A percentile compares a stretch with the other conserved stretches of the same genome.
Conservation (phyloP, 73 alveolate species). For the Tetrahymena elliotti region DNA sequence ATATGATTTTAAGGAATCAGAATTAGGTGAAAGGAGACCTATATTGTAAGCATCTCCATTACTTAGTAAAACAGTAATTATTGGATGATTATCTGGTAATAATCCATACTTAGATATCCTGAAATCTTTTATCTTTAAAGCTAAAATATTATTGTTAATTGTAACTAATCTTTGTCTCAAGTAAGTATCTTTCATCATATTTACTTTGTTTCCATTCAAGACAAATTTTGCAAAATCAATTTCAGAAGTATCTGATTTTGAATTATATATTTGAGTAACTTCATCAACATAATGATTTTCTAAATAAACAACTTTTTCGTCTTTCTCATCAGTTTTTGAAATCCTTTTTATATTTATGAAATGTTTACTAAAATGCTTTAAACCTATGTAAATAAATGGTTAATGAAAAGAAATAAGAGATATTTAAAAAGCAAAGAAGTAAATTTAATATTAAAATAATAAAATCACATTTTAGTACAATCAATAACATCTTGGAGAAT, state of each 20-base stretch:
- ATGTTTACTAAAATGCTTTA: too few species aligned
- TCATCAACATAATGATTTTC: background rate
- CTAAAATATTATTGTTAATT: background rate
- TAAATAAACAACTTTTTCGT: too few species aligned
- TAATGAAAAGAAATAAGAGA: background rate
- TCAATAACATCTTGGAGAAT: background rate
- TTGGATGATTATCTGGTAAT: background rate
- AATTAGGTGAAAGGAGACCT: background rate
- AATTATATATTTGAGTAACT: background rate
- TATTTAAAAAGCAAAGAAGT: background rate
- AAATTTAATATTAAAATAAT: background rate
- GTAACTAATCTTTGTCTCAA: background rate
- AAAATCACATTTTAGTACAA: background rate
- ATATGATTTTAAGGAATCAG: background rate
- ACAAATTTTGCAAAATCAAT: background rate
- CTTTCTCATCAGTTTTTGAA: background rate
- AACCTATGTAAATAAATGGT: background rate
- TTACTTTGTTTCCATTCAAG: background rate
- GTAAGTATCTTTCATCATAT: background rate
- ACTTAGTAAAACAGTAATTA: background rate
- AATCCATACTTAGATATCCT: background rate
- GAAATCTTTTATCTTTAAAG: background rate
- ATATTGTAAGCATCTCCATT: background rate
- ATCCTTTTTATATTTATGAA: background rate
- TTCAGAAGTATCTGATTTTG: background rate